Evolutionary conservation across 768 basidiomycete genomes (phyloP).

Genomic region (Termitomyces sp.): DNA sequence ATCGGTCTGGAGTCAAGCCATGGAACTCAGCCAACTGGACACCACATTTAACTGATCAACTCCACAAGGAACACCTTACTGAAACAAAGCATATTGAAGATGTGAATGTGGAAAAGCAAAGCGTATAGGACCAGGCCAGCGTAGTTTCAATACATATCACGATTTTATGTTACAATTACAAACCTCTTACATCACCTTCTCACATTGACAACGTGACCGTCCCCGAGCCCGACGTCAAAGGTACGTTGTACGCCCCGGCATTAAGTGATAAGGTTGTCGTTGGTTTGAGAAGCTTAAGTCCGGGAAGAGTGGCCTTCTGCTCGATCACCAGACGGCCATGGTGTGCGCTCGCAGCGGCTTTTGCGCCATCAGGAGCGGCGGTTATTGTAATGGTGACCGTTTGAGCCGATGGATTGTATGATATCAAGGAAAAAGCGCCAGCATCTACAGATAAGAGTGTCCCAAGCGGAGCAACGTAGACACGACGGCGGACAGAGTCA

Average conservation of each 20-base stretch:
- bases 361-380: constrained; percentile 30
- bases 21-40: constrained; percentile 62
- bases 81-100: constrained; percentile 8
- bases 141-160: neutral
- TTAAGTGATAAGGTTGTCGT: constrained; percentile 28
- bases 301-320: constrained; percentile 33
- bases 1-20: constrained; percentile 57
- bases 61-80: constrained; percentile 25
- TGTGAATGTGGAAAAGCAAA: constrained; percentile 13
- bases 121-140: neutral
- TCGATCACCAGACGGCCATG: constrained; percentile 39
- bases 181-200: neutral
- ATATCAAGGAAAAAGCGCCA: constrained; percentile 41
- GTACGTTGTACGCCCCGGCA: constrained; percentile 43
- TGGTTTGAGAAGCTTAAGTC: constrained; percentile 33
- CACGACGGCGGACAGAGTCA: constrained; percentile 43
- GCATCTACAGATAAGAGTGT: constrained; percentile 42
- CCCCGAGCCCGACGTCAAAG: constrained; percentile 33
- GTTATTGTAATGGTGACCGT: constrained; percentile 36
- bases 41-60: constrained; percentile 39
- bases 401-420: constrained; percentile 30
- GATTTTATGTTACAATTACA: neutral
- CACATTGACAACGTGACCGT: constrained; percentile 25
- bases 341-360: constrained; percentile 37
- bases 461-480: constrained; percentile 46